These are phyloP conservation scores for Curvularia eragrostidis DNA, from an alignment of 2,329 filamentous ascomycete species.

Conservation along the genomic window DNA sequence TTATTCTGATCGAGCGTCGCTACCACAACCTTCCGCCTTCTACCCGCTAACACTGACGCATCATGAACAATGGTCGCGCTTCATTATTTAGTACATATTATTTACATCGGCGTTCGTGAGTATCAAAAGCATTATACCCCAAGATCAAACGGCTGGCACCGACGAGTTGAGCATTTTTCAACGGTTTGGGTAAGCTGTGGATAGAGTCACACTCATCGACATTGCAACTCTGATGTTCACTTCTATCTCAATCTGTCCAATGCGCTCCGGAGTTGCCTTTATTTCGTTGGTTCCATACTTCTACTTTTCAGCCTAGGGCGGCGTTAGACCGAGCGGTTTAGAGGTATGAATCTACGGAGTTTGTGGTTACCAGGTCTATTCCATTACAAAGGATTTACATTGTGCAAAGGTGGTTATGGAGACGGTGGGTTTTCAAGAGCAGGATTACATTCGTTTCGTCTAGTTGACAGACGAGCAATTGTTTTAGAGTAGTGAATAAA, in stretches of 20 bases:
- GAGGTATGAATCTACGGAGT: conserved; percentile 6
- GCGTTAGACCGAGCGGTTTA: conserved; percentile 8
- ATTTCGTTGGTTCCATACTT: conserved; percentile 1
- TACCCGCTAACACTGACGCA: background rate
- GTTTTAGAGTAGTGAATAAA: conserved; percentile 15
- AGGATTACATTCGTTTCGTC: background rate
- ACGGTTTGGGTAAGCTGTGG: conserved; percentile 15
- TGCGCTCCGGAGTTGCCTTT: conserved; percentile 9
- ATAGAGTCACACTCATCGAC: conserved; percentile 14
- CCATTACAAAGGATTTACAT: background rate
- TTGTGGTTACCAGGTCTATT: conserved; percentile 6
- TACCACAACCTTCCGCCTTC: background rate
- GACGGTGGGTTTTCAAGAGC: background rate
- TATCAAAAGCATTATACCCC: conserved; percentile 26
- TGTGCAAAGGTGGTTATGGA: background rate
- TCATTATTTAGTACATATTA: conserved; percentile 10
- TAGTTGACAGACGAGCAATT: background rate
- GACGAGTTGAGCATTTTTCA: conserved; percentile 17
- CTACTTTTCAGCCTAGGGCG: background rate
- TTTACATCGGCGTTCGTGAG: conserved; percentile 13
- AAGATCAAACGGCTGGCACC: conserved; percentile 28
- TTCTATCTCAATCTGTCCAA: conserved; percentile 13
- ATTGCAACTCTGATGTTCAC: conserved; percentile 6
- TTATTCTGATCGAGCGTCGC: background rate
- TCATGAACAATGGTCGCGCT: conserved; percentile 12